Evolutionary conservation across 331 rosid genomes (phyloP).

Genomic region (Pyracantha coccinea): DNA sequence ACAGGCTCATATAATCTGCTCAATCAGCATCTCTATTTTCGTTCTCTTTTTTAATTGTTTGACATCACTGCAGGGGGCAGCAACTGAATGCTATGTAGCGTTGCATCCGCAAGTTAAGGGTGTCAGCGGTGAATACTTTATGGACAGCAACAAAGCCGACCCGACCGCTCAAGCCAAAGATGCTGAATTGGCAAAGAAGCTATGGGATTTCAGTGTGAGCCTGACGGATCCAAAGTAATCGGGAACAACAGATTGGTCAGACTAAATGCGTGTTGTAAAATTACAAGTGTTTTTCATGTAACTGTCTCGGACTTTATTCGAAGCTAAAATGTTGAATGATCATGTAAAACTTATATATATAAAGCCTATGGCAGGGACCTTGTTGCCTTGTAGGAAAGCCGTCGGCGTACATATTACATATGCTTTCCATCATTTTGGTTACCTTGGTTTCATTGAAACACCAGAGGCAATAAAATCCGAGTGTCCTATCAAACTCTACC

Average conservation of each 20-base stretch:
- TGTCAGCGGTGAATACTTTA: slow-evolving; percentile 72
- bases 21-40: neutral
- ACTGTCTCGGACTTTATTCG: no score
- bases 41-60: slow-evolving; percentile 3
- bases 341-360: no score
- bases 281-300: neutral
- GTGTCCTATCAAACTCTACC: slow-evolving; percentile 14
- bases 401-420: no score
- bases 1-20: neutral
- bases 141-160: slow-evolving; percentile 50
- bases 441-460: neutral
- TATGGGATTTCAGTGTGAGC: slow-evolving; percentile 81
- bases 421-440: neutral
- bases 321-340: no score
- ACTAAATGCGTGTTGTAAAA: neutral
- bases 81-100: slow-evolving; percentile 84
- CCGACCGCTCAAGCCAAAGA: slow-evolving; percentile 46
- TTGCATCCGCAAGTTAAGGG: slow-evolving; percentile 77
- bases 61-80: slow-evolving; percentile 65
- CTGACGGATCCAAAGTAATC: slow-evolving; percentile 41
- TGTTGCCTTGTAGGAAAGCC: no score
- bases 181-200: slow-evolving; percentile 50
- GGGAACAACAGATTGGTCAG: neutral
- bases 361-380: no score
- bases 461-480: neutral